Conservation (phyloP, 164 flowering plant species). For the Echeveria elegans region DNA sequence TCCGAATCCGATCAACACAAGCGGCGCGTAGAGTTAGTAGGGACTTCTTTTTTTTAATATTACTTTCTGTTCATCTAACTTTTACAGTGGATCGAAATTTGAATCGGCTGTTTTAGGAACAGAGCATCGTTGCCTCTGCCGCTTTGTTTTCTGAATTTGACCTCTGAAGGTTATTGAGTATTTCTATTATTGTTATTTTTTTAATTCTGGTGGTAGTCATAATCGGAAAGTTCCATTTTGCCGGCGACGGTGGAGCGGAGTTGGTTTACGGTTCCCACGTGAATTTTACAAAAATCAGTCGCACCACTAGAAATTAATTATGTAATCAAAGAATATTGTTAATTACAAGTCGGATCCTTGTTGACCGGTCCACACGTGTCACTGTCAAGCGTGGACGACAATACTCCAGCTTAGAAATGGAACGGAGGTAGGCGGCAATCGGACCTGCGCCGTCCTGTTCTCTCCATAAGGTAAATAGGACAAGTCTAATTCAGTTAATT, state of each 20-base stretch:
- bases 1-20: not conserved
- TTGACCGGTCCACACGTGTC: constrained; percentile 1
- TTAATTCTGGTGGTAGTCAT: not conserved
- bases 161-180: not conserved
- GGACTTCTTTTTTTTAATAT: not conserved
- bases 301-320: no score
- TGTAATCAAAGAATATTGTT: no score
- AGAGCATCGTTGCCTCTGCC: not conserved
- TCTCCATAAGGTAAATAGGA: no score
- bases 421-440: no score
- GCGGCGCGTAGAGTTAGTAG: not conserved
- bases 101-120: not conserved
- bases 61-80: not conserved
- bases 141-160: not conserved
- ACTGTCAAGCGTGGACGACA: no score
- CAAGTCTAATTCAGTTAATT: no score
- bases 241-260: not conserved
- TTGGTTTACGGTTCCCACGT: no score
- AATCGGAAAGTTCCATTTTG: not conserved
- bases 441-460: no score
- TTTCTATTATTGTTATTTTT: no score
- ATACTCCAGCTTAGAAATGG: no score
- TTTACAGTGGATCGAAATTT: not conserved
- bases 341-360: no score
- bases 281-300: no score